Conservation (phyloP, 192 early-diverging fungal species). For the Glomus cerebriforme region DNA sequence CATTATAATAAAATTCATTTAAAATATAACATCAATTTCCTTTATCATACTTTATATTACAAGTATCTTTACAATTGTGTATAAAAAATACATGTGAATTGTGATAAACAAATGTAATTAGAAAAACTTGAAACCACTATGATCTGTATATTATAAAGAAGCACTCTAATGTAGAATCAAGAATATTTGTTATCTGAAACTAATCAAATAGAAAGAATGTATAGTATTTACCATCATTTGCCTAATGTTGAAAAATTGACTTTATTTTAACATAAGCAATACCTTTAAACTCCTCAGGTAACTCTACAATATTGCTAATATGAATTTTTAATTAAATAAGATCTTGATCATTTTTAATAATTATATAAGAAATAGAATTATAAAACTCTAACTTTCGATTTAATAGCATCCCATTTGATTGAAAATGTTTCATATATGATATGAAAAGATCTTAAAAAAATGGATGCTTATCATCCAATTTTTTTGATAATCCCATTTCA, state of each 20-base stretch:
- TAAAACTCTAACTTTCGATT: not conserved
- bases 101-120: not conserved
- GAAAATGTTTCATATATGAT: not conserved
- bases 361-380: constrained; percentile 11
- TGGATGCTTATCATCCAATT: not conserved
- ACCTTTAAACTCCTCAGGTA: not conserved
- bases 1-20: constrained; percentile 2
- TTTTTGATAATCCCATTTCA: not conserved
- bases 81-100: not conserved
- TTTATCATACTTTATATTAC: not conserved
- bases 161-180: not conserved
- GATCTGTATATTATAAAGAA: not conserved
- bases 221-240: not conserved
- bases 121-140: not conserved
- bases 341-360: not conserved
- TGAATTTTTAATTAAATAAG: not conserved
- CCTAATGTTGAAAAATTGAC: not conserved
- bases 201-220: not conserved
- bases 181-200: not conserved
- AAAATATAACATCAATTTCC: not conserved
- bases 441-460: not conserved
- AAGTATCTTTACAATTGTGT: not conserved
- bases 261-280: constrained; percentile 2
- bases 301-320: not conserved
- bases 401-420: not conserved